These are phyloP conservation scores for Gymnopus androsaceus DNA, from an alignment of 1,284 basidiomycete genomes.

Conservation along the genomic window DNA sequence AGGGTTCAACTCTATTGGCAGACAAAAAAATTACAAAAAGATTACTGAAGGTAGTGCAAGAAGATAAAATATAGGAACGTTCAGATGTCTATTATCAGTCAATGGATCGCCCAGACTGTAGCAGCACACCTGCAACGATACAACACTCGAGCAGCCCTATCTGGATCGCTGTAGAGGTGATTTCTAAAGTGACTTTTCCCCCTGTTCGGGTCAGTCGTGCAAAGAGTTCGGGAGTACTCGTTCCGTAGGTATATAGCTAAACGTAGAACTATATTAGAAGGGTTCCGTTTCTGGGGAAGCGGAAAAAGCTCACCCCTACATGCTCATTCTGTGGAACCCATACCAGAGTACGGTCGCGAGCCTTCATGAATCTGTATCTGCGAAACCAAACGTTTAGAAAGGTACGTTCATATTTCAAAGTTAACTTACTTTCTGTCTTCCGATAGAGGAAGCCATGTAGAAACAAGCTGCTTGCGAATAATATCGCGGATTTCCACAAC, in stretches of 20 bases:
- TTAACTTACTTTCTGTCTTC: slow-evolving; percentile 26
- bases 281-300: not conserved
- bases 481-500: slow-evolving; percentile 26
- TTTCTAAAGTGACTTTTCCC: slow-evolving; percentile 42
- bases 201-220: slow-evolving; percentile 42
- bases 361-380: slow-evolving; percentile 37
- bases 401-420: not conserved
- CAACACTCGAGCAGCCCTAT: slow-evolving; percentile 44
- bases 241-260: slow-evolving; percentile 41
- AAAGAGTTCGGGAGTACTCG: slow-evolving; percentile 36
- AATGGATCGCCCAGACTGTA: slow-evolving; percentile 52
- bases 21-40: no score
- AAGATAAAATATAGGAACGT: no score
- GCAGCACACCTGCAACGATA: slow-evolving; percentile 45
- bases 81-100: no score
- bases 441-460: slow-evolving; percentile 26
- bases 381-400: slow-evolving; percentile 24
- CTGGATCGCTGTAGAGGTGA: slow-evolving; percentile 47
- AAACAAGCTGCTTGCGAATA: slow-evolving; percentile 26
- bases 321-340: slow-evolving; percentile 42
- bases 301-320: slow-evolving; percentile 36
- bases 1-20: no score
- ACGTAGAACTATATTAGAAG: slow-evolving; percentile 12
- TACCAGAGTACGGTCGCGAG: slow-evolving; percentile 37
- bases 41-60: no score